Percentiles rank a stretch among this genome's conserved stretches.
Evolutionary conservation across 1,284 basidiomycete genomes (phyloP).

Genomic region (Coriolopsis trogii): DNA sequence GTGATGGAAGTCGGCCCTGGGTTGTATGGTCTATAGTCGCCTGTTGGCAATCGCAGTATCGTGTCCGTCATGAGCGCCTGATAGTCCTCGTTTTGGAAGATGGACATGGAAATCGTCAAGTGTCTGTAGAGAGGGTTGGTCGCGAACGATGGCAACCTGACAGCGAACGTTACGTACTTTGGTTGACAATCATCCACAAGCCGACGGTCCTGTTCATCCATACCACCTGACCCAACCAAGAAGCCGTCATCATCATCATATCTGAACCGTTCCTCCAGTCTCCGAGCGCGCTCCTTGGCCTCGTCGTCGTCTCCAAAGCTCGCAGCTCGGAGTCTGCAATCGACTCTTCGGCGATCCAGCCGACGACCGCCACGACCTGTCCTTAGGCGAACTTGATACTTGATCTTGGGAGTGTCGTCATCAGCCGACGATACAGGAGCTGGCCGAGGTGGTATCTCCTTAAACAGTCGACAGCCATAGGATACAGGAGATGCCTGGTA

Average conservation of each 20-base stretch:
- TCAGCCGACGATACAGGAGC: constrained; percentile 39
- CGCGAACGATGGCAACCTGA: constrained; percentile 5
- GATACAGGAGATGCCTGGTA: constrained; percentile 58
- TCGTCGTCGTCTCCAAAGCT: constrained; percentile 44
- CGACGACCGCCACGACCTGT: constrained; percentile 81
- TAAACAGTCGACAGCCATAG: constrained; percentile 63
- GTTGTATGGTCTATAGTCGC: too few species aligned
- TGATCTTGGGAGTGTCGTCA: constrained; percentile 34
- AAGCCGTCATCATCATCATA: constrained; percentile 70
- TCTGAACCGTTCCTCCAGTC: constrained; percentile 65
- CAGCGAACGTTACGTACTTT: constrained; percentile 52
- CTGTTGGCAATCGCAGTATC: constrained; percentile 41
- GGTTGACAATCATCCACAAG: constrained; percentile 72
- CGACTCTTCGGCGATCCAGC: constrained; percentile 69
- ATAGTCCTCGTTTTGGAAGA: constrained; percentile 51
- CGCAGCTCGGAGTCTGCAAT: constrained; percentile 21
- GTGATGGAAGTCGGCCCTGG: too few species aligned
- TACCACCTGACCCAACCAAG: constrained; percentile 57
- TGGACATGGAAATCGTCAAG: constrained; percentile 58
- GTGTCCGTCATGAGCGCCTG: constrained; percentile 47
- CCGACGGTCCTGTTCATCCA: constrained; percentile 68
- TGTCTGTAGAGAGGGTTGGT: constrained; percentile 41
- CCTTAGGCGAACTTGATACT: constrained; percentile 71
- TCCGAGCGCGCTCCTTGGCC: constrained; percentile 40
- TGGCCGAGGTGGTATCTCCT: constrained; percentile 48